Base-by-base conservation (phyloP, 257 asterid genomes). In the Capsicum chinense region DNA sequence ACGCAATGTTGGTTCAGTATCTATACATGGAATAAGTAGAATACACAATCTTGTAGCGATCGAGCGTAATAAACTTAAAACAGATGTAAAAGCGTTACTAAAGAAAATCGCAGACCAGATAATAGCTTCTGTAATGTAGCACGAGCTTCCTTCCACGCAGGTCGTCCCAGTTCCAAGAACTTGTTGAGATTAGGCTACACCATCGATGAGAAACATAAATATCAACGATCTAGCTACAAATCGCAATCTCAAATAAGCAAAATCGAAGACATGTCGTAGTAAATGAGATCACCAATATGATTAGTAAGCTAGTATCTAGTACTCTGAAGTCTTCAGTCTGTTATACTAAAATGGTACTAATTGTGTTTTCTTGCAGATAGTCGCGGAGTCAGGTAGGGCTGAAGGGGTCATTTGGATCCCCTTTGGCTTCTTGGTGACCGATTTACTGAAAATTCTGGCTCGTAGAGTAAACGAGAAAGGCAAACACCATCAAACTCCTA, bases 81-180 rank as follows among this genome's bases (percentile, higher is more conserved):
- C 42, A 80, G 39, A 44, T 58, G 26, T 33, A 80, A 66, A 39
- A 60, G 7, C 13, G 26, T 15, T 39, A 39, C 15, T 39, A 39
- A 58, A 80, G 9, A 44, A 39, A 54, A 60, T 44, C 42, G 60
- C 70, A 80, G 56, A 94, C 99, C 98, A 74, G 98, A 94, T 84
- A 95, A 85, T 64, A 95, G 92, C 92, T 90, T 95, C 86, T 92
- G 98, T 82, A 95, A 85, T 48, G 97, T 90, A 14, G 91, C 33
- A 74, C 98, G 98, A 89, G 98, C 98, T 90, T 95, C 99, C 88
- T 91, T 95, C 99, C 98, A 95, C 44, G 99, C 98, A 9, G 97
- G 93, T 37, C 94, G 89, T 33, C 99, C 98, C 92, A 93, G 60
- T 86, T 78, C 93, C 94, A 94, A 76, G 85, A 95, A 95, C 87